Conservation (phyloP, 129 eudicot genomes). For the Pittosporum tobira region DNA sequence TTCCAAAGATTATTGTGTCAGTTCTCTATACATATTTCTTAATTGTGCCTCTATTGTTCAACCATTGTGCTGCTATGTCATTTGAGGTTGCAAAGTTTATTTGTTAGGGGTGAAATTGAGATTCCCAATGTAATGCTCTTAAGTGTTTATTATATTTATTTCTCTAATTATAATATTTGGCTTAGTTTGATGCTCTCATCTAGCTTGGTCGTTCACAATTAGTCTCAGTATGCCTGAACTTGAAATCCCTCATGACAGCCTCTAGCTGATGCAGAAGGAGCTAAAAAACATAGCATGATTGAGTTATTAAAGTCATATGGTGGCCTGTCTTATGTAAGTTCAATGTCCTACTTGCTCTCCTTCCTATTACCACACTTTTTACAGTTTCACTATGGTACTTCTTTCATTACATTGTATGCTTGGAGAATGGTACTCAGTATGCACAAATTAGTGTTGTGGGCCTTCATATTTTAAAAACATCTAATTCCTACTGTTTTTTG, state of each 20-base stretch:
- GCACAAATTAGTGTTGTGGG: no score
- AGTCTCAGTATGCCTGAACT: constrained; percentile 14
- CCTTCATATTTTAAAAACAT: no score
- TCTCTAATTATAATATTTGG: not conserved
- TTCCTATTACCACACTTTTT: not conserved
- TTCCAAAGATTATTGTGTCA: no score
- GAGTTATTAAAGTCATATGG: constrained; percentile 79
- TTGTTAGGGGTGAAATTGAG: not conserved
- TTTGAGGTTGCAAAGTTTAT: not conserved
- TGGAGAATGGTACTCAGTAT: no score
- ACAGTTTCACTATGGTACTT: no score
- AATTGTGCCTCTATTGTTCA: no score
- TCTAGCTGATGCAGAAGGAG: constrained; percentile 99
- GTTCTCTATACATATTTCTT: no score
- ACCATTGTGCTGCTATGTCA: not conserved
- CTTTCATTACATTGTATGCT: not conserved
- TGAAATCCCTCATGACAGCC: constrained; percentile 52
- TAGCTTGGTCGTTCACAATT: constrained; percentile 13
- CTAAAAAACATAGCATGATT: constrained; percentile 66
- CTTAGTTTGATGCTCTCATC: not conserved
- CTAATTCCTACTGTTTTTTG: no score
- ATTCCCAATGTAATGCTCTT: not conserved
- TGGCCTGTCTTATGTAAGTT: constrained; percentile 85
- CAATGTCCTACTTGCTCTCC: constrained; percentile 8
- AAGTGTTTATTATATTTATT: not conserved